phyloP scores from a whole-genome alignment of 2,329 filamentous ascomycete species.

The Verticillium klebahnii region DNA sequence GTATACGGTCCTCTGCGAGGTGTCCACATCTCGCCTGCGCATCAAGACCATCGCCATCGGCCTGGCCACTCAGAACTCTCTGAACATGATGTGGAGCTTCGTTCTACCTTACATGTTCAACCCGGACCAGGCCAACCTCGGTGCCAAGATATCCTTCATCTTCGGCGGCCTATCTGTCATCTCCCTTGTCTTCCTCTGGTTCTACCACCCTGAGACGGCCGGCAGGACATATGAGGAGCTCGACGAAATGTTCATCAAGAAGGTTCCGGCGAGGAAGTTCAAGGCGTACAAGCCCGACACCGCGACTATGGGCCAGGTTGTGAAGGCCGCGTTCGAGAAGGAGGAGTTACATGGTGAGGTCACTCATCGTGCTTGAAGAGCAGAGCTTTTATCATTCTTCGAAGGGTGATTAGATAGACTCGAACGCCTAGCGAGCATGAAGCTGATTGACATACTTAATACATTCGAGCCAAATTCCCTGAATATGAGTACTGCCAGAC shows the following conservation, averaged over 20 bases:
- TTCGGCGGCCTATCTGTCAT: slow-evolving; percentile 29
- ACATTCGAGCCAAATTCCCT: no score
- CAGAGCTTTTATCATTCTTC: no score
- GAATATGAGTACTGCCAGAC: no score
- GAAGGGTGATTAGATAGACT: no score
- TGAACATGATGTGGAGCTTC: slow-evolving; percentile 12
- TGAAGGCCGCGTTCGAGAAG: neutral
- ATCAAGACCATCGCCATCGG: slow-evolving; percentile 35
- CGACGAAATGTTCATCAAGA: slow-evolving; percentile 21
- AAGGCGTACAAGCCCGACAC: slow-evolving; percentile 14
- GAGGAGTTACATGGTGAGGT: neutral
- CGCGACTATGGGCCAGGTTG: neutral
- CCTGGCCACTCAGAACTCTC: slow-evolving; percentile 23
- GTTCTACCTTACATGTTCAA: slow-evolving; percentile 18
- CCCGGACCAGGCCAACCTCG: slow-evolving; percentile 22
- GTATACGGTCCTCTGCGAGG: slow-evolving; percentile 31
- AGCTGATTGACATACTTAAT: no score
- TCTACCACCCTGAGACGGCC: slow-evolving; percentile 30
- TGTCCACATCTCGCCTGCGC: slow-evolving; percentile 29
- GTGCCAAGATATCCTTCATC: slow-evolving; percentile 34
- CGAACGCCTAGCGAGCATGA: no score
- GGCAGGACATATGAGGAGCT: slow-evolving; percentile 19
- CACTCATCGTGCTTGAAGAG: neutral
- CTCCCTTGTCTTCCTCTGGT: slow-evolving; percentile 25
- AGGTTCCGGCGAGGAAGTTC: slow-evolving; percentile 18